Base-by-base conservation (phyloP, 306 rosid genomes). In the Acacia melanoxylon region DNA sequence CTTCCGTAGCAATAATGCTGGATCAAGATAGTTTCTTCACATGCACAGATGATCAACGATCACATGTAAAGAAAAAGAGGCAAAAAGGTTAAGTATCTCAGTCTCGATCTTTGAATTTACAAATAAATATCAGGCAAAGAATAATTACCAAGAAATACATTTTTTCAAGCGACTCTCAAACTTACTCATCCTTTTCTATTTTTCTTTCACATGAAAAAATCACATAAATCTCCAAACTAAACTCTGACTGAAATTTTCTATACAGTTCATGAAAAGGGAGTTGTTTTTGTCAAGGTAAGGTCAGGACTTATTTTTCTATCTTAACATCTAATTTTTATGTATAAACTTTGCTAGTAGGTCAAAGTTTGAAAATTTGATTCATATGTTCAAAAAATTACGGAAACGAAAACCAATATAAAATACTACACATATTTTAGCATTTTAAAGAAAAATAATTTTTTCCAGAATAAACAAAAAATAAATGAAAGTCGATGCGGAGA, bases 1-100 rank as follows among this genome's bases (percentile, higher is more conserved):
- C 56, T 22, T 70, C 44, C 54, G 51, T 25, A 35, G 33, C 66
- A 63, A 79, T 72, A 63, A 79, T 72, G 35, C 70, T 65, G 15
- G 59, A 42, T 44, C 5, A 46, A 12, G 59, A 27, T 22, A n/a
- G 3, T 69, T 69, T 69, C 73, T 25, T 61, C 78, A 75, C 35
- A 10, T 77, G 75, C 44, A 6, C 42, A 29, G 40, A 15, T 63
- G 20, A 29, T 63, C 68, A 62, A 25, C 12, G 35, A 12, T 61
- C 67, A 12, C 17, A 12, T 17, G 5, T 3, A 61, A 24, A 25
- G 13, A 13, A 4, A 4, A 1, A 22, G 9, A 10, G 6, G 0
- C 0, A 22, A 22, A 59, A 10, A 17, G 59, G 66, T 3, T 10
- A 25, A 25, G 3, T 5, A 61, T 24, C 13, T 3, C 4, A 59